These are phyloP conservation scores for Phoenix roebelenii DNA, from an alignment of 176 grass and related monocot species.

Conservation along the genomic window DNA sequence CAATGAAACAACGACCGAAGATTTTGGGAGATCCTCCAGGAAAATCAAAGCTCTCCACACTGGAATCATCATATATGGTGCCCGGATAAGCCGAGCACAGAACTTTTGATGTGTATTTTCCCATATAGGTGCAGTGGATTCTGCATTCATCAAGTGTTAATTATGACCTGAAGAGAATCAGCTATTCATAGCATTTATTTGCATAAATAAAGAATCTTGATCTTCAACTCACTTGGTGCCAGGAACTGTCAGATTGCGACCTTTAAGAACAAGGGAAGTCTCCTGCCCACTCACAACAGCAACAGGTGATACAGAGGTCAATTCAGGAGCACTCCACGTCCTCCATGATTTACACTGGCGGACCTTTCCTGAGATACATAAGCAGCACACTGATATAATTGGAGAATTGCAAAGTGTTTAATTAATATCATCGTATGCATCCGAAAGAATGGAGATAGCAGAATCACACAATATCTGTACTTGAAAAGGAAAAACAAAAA, in stretches of 20 bases:
- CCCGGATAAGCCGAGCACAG: slow-evolving; percentile 80
- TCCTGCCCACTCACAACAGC: slow-evolving; percentile 72
- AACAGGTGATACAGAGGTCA: slow-evolving; percentile 83
- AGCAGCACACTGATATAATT: background rate
- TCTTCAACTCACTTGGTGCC: slow-evolving; percentile 74
- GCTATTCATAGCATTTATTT: background rate
- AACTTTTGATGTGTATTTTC: slow-evolving; percentile 87
- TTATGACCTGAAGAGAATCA: slow-evolving; percentile 1
- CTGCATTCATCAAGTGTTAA: slow-evolving; percentile 35
- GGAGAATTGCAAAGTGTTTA: too few relatives aligned
- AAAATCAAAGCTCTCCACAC: slow-evolving; percentile 81
- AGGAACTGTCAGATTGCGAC: slow-evolving; percentile 85
- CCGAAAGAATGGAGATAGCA: too few relatives aligned
- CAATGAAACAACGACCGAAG: slow-evolving; percentile 82
- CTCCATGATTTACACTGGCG: slow-evolving; percentile 87
- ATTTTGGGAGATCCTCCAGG: slow-evolving; percentile 48
- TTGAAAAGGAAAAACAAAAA: background rate
- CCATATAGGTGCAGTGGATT: slow-evolving; percentile 76
- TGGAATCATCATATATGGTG: slow-evolving; percentile 98
- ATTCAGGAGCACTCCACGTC: slow-evolving; percentile 87
- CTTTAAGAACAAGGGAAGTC: slow-evolving; percentile 66
- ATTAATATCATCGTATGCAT: too few relatives aligned
- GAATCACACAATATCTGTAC: background rate
- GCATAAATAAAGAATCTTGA: background rate
- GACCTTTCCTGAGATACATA: slow-evolving; percentile 47